Conservation (phyloP, 352 stramenopile genomes). For the Phytophthora parvispora region DNA sequence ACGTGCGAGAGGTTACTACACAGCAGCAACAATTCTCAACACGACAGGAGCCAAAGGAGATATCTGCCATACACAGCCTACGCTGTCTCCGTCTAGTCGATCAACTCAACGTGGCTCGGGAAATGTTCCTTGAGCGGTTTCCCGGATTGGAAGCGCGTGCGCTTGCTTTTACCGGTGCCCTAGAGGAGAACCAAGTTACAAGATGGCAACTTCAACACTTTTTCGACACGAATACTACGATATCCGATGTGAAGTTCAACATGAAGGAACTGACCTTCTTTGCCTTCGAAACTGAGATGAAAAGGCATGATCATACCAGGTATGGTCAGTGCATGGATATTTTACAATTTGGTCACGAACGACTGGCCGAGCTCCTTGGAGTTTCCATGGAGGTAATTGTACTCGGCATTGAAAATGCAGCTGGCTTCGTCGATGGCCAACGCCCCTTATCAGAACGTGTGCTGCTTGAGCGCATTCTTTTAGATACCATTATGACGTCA, state of each 20-base stretch:
- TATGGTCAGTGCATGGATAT: slow-evolving; percentile 57
- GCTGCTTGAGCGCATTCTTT: slow-evolving; percentile 20
- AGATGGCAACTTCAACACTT: slow-evolving; percentile 77
- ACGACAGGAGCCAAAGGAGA: slow-evolving; percentile 52
- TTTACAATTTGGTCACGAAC: slow-evolving; percentile 72
- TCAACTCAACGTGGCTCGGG: slow-evolving; percentile 51
- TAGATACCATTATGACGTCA: slow-evolving; percentile 20
- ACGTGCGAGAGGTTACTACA: slow-evolving; percentile 27
- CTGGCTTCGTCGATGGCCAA: not conserved
- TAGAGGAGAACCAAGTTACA: slow-evolving; percentile 60
- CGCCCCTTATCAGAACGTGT: not conserved
- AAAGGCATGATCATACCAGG: slow-evolving; percentile 55
- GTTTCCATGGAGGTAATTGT: slow-evolving; percentile 55
- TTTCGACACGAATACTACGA: slow-evolving; percentile 57
- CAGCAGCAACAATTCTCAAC: slow-evolving; percentile 23
- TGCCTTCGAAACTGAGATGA: slow-evolving; percentile 54
- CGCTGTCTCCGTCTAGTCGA: slow-evolving; percentile 49
- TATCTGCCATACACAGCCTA: slow-evolving; percentile 66
- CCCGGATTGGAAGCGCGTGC: slow-evolving; percentile 72
- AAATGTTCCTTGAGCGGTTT: slow-evolving; percentile 77
- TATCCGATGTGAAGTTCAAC: slow-evolving; percentile 68
- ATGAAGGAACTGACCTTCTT: slow-evolving; percentile 72
- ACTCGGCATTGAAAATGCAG: slow-evolving; percentile 23
- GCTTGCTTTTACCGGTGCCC: slow-evolving; percentile 54
- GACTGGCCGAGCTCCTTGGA: slow-evolving; percentile 60